These are phyloP conservation scores for Penicillium brevicompactum DNA, from an alignment of 2,329 filamentous ascomycete genomes.

Conservation along the genomic window DNA sequence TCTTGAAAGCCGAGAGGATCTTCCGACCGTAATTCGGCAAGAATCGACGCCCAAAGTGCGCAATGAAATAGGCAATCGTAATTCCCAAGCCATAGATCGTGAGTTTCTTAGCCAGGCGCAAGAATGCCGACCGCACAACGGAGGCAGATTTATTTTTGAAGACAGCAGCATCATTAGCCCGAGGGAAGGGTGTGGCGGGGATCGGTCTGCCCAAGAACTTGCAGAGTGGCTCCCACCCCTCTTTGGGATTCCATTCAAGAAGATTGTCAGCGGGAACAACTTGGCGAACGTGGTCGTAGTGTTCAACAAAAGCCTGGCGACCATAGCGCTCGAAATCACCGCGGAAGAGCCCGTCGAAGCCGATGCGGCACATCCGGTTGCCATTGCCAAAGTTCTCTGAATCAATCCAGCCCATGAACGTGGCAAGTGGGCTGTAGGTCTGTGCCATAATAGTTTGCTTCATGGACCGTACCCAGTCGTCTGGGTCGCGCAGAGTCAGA, in stretches of 20 bases:
- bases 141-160: constrained; percentile 11
- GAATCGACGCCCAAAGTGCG: neutral
- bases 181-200: constrained; percentile 36
- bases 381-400: constrained; percentile 23
- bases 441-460: constrained; percentile 18
- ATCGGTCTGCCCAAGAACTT: constrained; percentile 41
- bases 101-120: neutral
- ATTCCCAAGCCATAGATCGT: neutral
- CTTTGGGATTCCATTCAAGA: constrained; percentile 33
- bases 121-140: constrained; percentile 1
- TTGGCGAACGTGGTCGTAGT: constrained; percentile 22
- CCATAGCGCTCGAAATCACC: constrained; percentile 20
- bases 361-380: constrained; percentile 11
- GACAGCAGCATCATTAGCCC: constrained; percentile 30
- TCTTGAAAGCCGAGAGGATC: neutral
- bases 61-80: neutral
- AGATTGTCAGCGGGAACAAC: constrained; percentile 25
- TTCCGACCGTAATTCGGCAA: neutral
- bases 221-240: constrained; percentile 51
- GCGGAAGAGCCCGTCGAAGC: constrained; percentile 8
- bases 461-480: constrained; percentile 28
- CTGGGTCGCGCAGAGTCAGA: constrained; percentile 33
- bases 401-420: constrained; percentile 14
- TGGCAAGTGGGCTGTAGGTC: constrained; percentile 13
- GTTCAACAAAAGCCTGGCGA: constrained; percentile 15